Conservation (phyloP, 495 filamentous ascomycete species). For the Penicillium bialowiezense region DNA sequence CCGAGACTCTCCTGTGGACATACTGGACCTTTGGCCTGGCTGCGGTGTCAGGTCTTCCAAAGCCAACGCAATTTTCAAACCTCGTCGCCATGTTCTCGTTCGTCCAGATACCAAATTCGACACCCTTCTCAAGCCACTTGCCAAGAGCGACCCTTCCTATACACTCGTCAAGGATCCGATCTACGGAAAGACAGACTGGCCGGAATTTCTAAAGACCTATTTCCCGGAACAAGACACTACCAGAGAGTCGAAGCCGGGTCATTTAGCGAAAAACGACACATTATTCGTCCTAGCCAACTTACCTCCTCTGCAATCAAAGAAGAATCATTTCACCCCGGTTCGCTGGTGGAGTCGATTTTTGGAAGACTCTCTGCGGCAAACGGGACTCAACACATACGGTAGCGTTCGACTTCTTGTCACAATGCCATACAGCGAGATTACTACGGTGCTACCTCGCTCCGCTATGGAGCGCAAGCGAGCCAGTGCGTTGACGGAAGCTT, state of each 20-base stretch:
- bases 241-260: constrained; percentile 19
- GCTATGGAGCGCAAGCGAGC: constrained; percentile 49
- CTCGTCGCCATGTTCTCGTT: constrained; percentile 75
- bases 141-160: constrained; percentile 55
- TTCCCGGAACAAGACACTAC: constrained; percentile 33
- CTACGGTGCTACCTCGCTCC: constrained; percentile 48
- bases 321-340: constrained; percentile 33
- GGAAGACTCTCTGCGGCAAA: constrained; percentile 28
- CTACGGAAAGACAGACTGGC: constrained; percentile 45
- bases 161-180: constrained; percentile 46
- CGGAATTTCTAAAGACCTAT: constrained; percentile 40
- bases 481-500: constrained; percentile 52
- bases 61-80: constrained; percentile 69
- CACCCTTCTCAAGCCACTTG: constrained; percentile 59
- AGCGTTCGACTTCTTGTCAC: constrained; percentile 71
- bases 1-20: constrained; percentile 65
- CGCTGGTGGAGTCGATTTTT: constrained; percentile 34
- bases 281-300: constrained; percentile 66
- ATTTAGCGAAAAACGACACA: constrained; percentile 55
- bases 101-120: constrained; percentile 57
- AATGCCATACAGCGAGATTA: constrained; percentile 48
- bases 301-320: constrained; percentile 25
- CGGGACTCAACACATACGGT: constrained; percentile 38
- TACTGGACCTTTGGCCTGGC: constrained; percentile 84
- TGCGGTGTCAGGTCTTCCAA: constrained; percentile 70